Evolutionary conservation across 345 rosid species (phyloP).

Genomic region (Citrus trifoliata): DNA sequence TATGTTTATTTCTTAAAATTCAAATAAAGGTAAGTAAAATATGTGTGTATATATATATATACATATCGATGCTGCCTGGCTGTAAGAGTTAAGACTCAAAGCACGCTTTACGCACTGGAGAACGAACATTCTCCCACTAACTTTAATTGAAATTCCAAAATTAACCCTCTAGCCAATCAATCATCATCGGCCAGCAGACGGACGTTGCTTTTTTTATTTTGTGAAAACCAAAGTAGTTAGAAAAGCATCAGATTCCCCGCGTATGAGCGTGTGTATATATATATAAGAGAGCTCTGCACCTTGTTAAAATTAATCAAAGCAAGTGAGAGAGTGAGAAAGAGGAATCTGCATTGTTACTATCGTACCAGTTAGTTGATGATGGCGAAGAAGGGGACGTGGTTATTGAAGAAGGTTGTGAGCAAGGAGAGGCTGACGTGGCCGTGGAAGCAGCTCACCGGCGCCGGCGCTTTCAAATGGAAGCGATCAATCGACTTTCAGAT

Average conservation of each 20-base stretch:
- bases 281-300: too few species aligned
- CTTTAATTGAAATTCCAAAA: background rate
- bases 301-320: background rate
- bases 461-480: constrained; percentile 27
- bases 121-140: background rate
- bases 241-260: background rate
- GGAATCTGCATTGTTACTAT: constrained; percentile 7
- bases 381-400: constrained; percentile 19
- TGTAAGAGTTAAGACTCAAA: background rate
- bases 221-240: background rate
- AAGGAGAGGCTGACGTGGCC: constrained; percentile 29
- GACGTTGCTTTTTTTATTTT: background rate
- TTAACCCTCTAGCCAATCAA: background rate
- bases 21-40: background rate
- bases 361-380: background rate
- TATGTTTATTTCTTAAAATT: background rate
- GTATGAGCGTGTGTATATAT: too few species aligned
- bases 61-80: background rate
- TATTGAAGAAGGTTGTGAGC: constrained; percentile 24
- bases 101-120: background rate
- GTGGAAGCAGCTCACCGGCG: constrained; percentile 1
- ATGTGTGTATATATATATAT: too few species aligned
- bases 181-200: background rate
- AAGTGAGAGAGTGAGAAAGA: constrained; percentile 1
- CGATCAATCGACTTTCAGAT: constrained; percentile 20